phyloP scores from a whole-genome alignment of 2,329 filamentous ascomycete species.

The Neopestalotiopsis rosae region DNA sequence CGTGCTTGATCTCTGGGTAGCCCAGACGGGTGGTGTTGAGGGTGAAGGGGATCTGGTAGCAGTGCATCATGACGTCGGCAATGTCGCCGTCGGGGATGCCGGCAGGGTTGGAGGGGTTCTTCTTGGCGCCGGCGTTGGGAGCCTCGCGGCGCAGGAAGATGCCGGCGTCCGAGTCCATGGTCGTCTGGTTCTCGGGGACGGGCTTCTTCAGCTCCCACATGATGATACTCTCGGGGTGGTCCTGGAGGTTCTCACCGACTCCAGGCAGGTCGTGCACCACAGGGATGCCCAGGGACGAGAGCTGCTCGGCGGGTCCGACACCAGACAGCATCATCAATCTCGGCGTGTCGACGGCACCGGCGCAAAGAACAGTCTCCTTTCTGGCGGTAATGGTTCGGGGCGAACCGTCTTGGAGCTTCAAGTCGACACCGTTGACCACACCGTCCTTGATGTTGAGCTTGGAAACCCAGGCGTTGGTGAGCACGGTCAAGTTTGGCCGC shows the following conservation, averaged over 20 bases:
- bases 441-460: slow-evolving; percentile 75
- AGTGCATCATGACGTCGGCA: slow-evolving; percentile 94
- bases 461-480: slow-evolving; percentile 88
- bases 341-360: slow-evolving; percentile 82
- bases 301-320: slow-evolving; percentile 59
- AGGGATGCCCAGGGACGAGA: slow-evolving; percentile 57
- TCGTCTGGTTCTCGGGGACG: slow-evolving; percentile 80
- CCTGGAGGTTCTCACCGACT: slow-evolving; percentile 65
- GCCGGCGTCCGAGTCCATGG: slow-evolving; percentile 89
- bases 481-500: slow-evolving; percentile 81
- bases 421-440: slow-evolving; percentile 74
- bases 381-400: slow-evolving; percentile 65
- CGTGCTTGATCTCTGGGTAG: slow-evolving; percentile 66
- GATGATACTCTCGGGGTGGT: slow-evolving; percentile 66
- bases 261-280: slow-evolving; percentile 63
- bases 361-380: slow-evolving; percentile 79
- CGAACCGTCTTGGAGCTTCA: slow-evolving; percentile 63
- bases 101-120: slow-evolving; percentile 52
- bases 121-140: slow-evolving; percentile 67
- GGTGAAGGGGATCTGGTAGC: slow-evolving; percentile 93
- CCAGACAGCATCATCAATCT: slow-evolving; percentile 66
- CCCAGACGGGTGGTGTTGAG: slow-evolving; percentile 84
- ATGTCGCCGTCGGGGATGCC: slow-evolving; percentile 70
- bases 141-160: slow-evolving; percentile 84
- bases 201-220: slow-evolving; percentile 81